Conservation (phyloP, 2,329 filamentous ascomycete genomes). For the Fusarium xyrophilum region DNA sequence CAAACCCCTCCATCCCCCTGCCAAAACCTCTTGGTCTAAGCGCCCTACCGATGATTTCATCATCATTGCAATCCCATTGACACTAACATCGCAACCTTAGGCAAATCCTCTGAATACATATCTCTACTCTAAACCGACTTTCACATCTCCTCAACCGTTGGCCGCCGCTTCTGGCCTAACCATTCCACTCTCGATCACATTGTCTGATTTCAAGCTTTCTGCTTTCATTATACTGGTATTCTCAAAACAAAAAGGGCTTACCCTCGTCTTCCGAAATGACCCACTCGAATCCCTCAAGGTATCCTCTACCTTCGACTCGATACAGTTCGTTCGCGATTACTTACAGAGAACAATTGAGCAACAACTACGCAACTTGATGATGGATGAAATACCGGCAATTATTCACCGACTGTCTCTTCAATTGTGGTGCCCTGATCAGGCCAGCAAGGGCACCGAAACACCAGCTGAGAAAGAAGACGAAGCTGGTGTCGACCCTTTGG, state of each 20-base stretch:
- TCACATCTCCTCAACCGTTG: slow-evolving; percentile 90
- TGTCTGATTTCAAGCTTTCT: slow-evolving; percentile 94
- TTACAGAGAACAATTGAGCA: slow-evolving; percentile 94
- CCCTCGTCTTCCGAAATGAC: slow-evolving; percentile 96
- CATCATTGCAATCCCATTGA: slow-evolving; percentile 28
- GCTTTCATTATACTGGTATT: slow-evolving; percentile 98
- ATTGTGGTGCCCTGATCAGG: slow-evolving; percentile 87
- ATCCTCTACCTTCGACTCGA: slow-evolving; percentile 98
- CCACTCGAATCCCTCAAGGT: slow-evolving; percentile 97
- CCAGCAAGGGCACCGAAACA: slow-evolving; percentile 55
- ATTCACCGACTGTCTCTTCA: slow-evolving; percentile 91
- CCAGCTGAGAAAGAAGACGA: slow-evolving; percentile 61
- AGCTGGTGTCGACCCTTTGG: slow-evolving; percentile 77
- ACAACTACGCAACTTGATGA: slow-evolving; percentile 90
- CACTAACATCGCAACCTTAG: slow-evolving; percentile 61
- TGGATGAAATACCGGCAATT: slow-evolving; percentile 96
- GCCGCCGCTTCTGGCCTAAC: slow-evolving; percentile 91
- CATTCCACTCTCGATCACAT: slow-evolving; percentile 94
- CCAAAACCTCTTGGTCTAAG: slow-evolving; percentile 12
- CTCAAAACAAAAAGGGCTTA: slow-evolving; percentile 95
- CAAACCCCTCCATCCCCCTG: slow-evolving; percentile 3
- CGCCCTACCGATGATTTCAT: slow-evolving; percentile 27
- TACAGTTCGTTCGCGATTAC: slow-evolving; percentile 97
- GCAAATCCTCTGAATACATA: slow-evolving; percentile 98
- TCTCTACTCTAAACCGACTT: slow-evolving; percentile 86